These are phyloP conservation scores for Rhizopogon roseolus DNA, from an alignment of 768 basidiomycete species.

Conservation along the genomic window DNA sequence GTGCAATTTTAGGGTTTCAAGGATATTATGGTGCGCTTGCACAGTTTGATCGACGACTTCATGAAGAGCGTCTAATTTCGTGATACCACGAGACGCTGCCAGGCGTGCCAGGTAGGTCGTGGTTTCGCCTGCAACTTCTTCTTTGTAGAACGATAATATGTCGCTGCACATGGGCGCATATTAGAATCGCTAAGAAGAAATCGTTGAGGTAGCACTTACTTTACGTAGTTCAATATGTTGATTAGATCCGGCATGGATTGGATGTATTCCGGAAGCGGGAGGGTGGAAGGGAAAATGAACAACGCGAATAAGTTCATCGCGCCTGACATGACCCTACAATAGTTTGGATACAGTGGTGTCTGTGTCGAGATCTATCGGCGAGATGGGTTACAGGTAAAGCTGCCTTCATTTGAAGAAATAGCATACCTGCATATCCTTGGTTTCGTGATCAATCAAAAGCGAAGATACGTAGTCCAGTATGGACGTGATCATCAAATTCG, in stretches of 20 bases:
- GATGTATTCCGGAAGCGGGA: slow-evolving; percentile 24
- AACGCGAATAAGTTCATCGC: too few relatives aligned
- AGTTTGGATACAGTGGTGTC: slow-evolving; percentile 12
- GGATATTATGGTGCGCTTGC: slow-evolving; percentile 11
- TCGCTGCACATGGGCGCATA: slow-evolving; percentile 23
- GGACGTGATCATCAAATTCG: slow-evolving; percentile 28
- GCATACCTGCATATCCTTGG: slow-evolving; percentile 14
- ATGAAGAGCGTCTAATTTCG: slow-evolving; percentile 19
- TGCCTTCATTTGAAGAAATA: background rate
- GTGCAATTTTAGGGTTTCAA: slow-evolving; percentile 12
- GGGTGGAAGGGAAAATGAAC: slow-evolving; percentile 26
- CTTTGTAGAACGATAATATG: slow-evolving; percentile 37
- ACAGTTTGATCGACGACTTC: slow-evolving; percentile 16
- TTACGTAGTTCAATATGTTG: background rate
- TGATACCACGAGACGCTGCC: slow-evolving; percentile 10
- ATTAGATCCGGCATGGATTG: slow-evolving; percentile 30
- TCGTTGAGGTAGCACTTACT: background rate
- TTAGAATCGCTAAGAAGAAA: background rate
- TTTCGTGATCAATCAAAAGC: slow-evolving; percentile 21
- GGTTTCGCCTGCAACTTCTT: slow-evolving; percentile 26
- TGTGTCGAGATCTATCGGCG: slow-evolving; percentile 1
- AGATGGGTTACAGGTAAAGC: background rate
- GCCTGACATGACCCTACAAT: slow-evolving; percentile 20
- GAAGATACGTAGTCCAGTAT: slow-evolving; percentile 28
- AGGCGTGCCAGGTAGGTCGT: slow-evolving; percentile 27